Percentiles rank a stretch among this genome's conserved stretches.
phyloP scores from a whole-genome alignment of 2,329 filamentous ascomycete genomes.

The Gnomoniopsis sp. region DNA sequence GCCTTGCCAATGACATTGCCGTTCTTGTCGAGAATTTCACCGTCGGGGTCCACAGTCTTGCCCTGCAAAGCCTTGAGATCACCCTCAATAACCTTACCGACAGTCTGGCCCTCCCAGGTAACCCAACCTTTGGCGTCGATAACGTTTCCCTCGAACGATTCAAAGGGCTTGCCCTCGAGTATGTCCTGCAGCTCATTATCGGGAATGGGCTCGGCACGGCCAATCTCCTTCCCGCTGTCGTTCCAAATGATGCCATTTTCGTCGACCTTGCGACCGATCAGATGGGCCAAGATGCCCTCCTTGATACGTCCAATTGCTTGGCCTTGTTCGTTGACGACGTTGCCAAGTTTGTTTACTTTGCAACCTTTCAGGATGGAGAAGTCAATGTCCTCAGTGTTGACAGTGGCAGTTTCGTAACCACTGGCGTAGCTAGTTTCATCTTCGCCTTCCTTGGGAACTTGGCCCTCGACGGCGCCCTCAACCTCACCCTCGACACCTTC shows the following conservation, averaged over 20 bases:
- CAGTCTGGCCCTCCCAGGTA: constrained; percentile 47
- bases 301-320: constrained; percentile 58
- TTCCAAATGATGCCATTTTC: constrained; percentile 69
- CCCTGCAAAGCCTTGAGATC: constrained; percentile 62
- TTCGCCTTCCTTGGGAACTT: constrained; percentile 19
- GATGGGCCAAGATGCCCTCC: constrained; percentile 60
- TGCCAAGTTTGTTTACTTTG: constrained; percentile 58
- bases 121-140: constrained; percentile 54
- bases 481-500: constrained; percentile 19
- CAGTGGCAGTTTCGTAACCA: constrained; percentile 20
- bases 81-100: constrained; percentile 62
- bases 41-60: constrained; percentile 64
- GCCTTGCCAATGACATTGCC: constrained; percentile 66
- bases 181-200: constrained; percentile 47
- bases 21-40: constrained; percentile 64
- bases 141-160: constrained; percentile 53
- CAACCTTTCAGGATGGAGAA: constrained; percentile 48
- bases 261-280: constrained; percentile 62
- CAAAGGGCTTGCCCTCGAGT: constrained; percentile 48
- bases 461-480: constrained; percentile 20
- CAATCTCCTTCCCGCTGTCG: constrained; percentile 65
- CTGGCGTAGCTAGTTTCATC: constrained; percentile 10
- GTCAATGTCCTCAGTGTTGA: constrained; percentile 36
- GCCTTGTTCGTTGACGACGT: constrained; percentile 52
- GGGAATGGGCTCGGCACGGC: constrained; percentile 63